Evolutionary conservation across 305 asterid genomes (phyloP).

Genomic region (Solanum hybrid): DNA sequence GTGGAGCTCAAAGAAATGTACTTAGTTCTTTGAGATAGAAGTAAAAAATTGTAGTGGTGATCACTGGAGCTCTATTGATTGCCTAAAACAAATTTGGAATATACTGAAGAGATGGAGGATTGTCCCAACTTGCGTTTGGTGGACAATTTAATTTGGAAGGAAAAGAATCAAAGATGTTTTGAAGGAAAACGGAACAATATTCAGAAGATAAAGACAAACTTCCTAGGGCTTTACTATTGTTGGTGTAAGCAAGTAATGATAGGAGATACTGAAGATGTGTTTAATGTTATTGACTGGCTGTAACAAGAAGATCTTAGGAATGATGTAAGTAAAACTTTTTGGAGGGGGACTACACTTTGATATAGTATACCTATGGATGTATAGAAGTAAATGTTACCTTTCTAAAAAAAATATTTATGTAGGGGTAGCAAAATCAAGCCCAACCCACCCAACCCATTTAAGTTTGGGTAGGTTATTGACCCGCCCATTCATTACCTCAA

Average conservation of each 20-base stretch:
- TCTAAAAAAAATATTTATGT: background rate
- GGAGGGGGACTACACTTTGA: background rate
- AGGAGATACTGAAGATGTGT: background rate
- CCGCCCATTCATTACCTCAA: background rate
- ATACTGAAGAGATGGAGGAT: background rate
- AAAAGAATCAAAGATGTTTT: background rate
- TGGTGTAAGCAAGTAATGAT: background rate
- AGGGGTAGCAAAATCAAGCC: background rate
- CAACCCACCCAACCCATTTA: background rate
- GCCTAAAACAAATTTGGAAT: background rate
- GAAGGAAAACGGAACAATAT: background rate
- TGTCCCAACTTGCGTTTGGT: background rate
- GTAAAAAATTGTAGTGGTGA: background rate
- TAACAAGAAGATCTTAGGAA: background rate
- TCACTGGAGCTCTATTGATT: background rate
- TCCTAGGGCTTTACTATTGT: background rate
- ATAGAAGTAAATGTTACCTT: background rate
- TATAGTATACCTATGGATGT: background rate
- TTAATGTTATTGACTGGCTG: background rate
- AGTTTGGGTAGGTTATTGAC: background rate
- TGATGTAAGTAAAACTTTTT: background rate
- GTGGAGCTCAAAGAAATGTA: background rate
- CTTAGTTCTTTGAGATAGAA: background rate
- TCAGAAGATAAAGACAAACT: background rate
- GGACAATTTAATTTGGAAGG: background rate